phyloP scores from a whole-genome alignment of 75 land plant genomes.

The Picea glauca region DNA sequence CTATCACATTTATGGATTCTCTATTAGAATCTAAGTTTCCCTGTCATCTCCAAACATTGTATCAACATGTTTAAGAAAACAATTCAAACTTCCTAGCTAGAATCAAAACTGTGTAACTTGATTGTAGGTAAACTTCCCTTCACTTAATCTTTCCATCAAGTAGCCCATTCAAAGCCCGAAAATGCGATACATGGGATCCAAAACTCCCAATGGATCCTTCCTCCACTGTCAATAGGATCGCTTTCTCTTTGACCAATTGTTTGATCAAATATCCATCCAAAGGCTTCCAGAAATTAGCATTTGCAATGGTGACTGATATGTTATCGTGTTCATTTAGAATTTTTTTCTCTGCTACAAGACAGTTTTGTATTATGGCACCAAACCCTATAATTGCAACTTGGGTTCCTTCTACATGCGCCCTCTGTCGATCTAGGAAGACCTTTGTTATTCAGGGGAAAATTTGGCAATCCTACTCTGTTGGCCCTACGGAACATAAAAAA shows the following conservation, averaged over 20 bases:
- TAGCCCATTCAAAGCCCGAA: constrained; percentile 59
- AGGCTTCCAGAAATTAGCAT: constrained; percentile 91
- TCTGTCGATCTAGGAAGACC: constrained; percentile 68
- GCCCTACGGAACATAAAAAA: constrained; percentile 57
- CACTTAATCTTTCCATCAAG: constrained; percentile 79
- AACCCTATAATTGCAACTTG: constrained; percentile 72
- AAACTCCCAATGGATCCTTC: constrained; percentile 92
- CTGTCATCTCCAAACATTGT: no score
- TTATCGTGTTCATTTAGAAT: constrained; percentile 23
- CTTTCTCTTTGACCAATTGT: constrained; percentile 62
- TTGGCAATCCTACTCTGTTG: constrained; percentile 32
- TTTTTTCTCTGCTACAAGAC: constrained; percentile 43
- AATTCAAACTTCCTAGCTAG: no score
- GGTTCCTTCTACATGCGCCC: constrained; percentile 71
- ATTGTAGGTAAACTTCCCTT: no score
- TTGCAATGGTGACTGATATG: constrained; percentile 59
- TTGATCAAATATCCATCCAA: constrained; percentile 64
- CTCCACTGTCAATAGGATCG: constrained; percentile 67
- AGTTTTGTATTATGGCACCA: constrained; percentile 79
- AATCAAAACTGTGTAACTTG: no score
- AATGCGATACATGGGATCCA: constrained; percentile 80
- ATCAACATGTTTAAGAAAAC: no score
- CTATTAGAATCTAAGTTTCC: no score
- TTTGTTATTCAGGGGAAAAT: constrained; percentile 34
- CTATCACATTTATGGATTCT: no score